Base-by-base conservation (phyloP, 2,329 filamentous ascomycete species). In the Colletotrichum lindemuthianum region DNA sequence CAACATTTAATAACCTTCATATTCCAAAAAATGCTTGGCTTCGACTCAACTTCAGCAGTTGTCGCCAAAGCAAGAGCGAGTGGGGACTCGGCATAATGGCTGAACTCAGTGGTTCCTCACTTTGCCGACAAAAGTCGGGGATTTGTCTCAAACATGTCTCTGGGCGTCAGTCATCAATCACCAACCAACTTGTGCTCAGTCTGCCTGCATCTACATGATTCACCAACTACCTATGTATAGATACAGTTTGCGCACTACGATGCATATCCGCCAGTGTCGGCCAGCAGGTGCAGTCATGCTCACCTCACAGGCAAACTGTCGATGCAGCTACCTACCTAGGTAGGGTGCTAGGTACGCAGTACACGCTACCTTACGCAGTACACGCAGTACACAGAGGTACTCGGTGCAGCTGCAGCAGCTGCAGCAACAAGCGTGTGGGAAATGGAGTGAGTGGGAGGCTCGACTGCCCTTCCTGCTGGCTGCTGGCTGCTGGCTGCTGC, bases 121-220 rank as follows among this genome's bases (percentile, higher is more conserved):
- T n/a, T 58, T 47, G 52, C 45, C 59, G 50, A 60, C 55, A 55
- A 24, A 39, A 58, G 54, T 40, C 43, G 43, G 49, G 44, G 33
- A 49, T 53, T 41, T 63, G 59, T 59, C 54, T 55, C 44, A 45
- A 32, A 10, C 9, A 39, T 60, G 56, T 54, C 49, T 55, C 43
- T 54, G 36, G 11, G 24, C 16, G 33, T 50, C 54, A 50, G 34
- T 47, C 37, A 53, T 32, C 37, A 33, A 34, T 32, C 43, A 16
- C n/a, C 43, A 33, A 49, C 48, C 34, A 33, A 41, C 41, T 13
- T 32, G 33, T 45, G 16, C 24, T 24, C 24, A 59, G 40, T 47
- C 47, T 24, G 43, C 36, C 47, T 16, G 15, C 52, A 45, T 7
- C 37, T 43, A 36, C 15, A 47, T 37, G 43, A 16, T 16, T 9